A percentile compares a stretch with the other conserved stretches of the same genome.
Conservation (phyloP, 2,329 filamentous ascomycete genomes). For the Pestalotiopsis sp. region DNA sequence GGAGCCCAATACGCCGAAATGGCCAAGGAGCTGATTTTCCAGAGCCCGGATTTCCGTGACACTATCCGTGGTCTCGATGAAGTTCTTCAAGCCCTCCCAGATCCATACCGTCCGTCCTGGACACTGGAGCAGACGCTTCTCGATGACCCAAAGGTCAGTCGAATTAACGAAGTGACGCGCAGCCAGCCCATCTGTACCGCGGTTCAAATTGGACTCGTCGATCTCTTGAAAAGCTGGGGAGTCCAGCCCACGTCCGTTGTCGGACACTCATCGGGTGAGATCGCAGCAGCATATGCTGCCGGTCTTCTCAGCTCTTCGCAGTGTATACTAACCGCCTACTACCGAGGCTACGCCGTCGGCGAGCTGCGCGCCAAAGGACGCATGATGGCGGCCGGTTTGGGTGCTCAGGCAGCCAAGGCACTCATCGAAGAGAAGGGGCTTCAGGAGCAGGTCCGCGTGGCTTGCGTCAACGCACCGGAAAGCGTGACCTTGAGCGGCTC, state of each 20-base stretch:
- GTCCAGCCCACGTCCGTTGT: conserved; percentile 30
- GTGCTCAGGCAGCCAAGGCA: neutral
- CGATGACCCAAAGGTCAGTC: neutral
- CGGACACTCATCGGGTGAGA: conserved; percentile 39
- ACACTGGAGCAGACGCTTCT: neutral
- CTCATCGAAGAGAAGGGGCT: neutral
- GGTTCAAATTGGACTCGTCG: conserved; percentile 41
- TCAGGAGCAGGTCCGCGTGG: neutral
- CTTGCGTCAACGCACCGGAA: conserved; percentile 6
- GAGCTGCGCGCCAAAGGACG: neutral
- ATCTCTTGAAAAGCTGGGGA: conserved; percentile 28
- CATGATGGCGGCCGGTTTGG: neutral
- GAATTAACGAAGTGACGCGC: neutral
- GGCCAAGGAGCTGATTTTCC: neutral
- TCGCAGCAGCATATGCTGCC: conserved; percentile 34
- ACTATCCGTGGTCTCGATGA: neutral
- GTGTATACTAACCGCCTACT: neutral
- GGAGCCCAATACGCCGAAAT: conserved; percentile 9
- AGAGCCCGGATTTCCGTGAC: neutral
- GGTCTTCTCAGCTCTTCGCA: neutral
- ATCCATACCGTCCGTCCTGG: neutral
- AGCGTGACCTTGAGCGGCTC: conserved; percentile 9
- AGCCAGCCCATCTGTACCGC: conserved; percentile 42
- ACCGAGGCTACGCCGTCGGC: neutral
- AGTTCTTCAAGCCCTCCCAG: neutral